A percentile compares a stretch with the other conserved stretches of the same genome.
phyloP scores from a whole-genome alignment of 176 grass and related monocot species.

The Oropetium thomaeum region DNA sequence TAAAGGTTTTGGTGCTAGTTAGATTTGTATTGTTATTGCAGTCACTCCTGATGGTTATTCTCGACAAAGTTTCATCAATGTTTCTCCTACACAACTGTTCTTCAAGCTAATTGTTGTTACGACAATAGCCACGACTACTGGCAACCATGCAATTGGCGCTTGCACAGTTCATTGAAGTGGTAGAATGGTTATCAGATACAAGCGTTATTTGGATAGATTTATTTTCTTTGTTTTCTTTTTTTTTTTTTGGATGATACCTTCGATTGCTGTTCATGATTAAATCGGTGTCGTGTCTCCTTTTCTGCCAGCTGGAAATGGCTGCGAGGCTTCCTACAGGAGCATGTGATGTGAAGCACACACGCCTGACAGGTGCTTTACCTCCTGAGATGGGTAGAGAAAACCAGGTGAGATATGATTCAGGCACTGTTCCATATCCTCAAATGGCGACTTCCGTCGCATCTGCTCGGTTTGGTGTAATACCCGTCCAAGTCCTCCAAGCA shows the following conservation, averaged over 20 bases:
- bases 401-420: constrained; percentile 36
- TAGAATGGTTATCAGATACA: neutral
- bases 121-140: neutral
- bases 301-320: constrained; percentile 75
- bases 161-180: neutral
- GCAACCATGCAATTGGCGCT: neutral
- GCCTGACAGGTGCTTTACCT: neutral
- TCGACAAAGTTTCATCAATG: neutral
- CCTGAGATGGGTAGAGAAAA: constrained; percentile 38
- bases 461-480: constrained; percentile 30
- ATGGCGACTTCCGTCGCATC: neutral
- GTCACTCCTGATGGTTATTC: neutral
- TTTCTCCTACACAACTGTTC: neutral
- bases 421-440: constrained; percentile 20
- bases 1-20: neutral
- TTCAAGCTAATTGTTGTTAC: neutral
- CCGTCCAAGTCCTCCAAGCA: constrained; percentile 35
- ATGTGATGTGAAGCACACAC: constrained; percentile 39
- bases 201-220: no score
- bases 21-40: neutral
- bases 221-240: no score
- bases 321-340: constrained; percentile 63
- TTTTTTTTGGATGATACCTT: neutral
- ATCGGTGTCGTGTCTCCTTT: neutral
- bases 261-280: neutral